Conservation (phyloP, 1,284 basidiomycete genomes). For the Ceratobasidium sp. region DNA sequence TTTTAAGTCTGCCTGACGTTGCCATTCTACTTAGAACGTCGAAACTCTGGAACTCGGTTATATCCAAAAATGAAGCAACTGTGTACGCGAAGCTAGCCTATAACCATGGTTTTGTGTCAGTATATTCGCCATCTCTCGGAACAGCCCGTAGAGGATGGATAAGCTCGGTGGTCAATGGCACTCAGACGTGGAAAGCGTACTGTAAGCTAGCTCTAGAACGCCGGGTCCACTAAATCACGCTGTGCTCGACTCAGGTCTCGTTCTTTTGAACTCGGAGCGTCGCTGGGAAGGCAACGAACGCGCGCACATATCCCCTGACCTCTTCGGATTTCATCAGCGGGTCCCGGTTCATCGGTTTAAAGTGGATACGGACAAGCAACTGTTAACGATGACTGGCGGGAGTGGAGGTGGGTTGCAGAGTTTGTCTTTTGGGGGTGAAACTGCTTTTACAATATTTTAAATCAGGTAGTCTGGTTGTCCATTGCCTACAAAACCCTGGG, state of each 20-base stretch:
- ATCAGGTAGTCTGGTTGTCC: conserved; percentile 18
- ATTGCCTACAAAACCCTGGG: conserved; percentile 20
- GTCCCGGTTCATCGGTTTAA: conserved; percentile 21
- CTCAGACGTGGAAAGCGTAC: conserved; percentile 10
- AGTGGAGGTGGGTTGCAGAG: neutral
- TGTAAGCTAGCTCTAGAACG: conserved; percentile 1
- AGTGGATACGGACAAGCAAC: conserved; percentile 16
- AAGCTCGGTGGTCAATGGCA: neutral
- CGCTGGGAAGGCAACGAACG: conserved; percentile 25
- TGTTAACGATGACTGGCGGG: conserved; percentile 23
- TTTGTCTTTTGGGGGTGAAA: neutral
- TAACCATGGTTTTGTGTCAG: conserved; percentile 3
- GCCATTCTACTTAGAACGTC: conserved; percentile 9
- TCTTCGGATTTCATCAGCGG: conserved; percentile 8
- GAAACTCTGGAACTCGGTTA: neutral
- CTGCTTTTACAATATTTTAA: neutral
- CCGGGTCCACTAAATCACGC: no score
- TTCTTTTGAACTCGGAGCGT: neutral
- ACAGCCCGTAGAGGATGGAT: conserved; percentile 16
- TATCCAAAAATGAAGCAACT: neutral
- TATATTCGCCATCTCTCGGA: conserved; percentile 5
- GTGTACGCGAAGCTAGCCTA: conserved; percentile 2
- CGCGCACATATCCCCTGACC: neutral
- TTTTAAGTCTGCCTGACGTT: conserved; percentile 6
- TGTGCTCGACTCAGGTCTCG: neutral